These are phyloP conservation scores for Phytopythium montanum DNA, from an alignment of 352 stramenopile genomes.

Conservation along the genomic window DNA sequence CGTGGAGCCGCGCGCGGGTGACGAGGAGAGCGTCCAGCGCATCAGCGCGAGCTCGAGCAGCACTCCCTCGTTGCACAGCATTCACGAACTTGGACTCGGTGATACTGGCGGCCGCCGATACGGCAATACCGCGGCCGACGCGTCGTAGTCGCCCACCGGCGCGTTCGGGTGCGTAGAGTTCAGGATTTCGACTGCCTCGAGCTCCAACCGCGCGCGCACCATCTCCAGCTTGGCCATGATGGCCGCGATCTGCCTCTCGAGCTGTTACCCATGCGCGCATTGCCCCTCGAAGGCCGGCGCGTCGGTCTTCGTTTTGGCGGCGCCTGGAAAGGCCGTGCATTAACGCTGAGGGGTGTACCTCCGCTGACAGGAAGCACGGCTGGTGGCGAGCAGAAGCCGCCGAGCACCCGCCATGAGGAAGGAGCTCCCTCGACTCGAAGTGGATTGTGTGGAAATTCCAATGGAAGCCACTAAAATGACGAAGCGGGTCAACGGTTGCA, in stretches of 20 bases:
- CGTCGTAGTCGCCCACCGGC: conserved; percentile 50
- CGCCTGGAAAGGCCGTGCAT: no score
- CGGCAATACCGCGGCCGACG: conserved; percentile 46
- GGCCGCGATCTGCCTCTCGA: conserved; percentile 51
- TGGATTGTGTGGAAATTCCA: no score
- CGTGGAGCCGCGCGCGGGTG: conserved; percentile 67
- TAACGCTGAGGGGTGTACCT: no score
- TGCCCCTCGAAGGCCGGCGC: conserved; percentile 33
- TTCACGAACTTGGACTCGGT: conserved; percentile 83
- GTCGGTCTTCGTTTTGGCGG: conserved; percentile 28
- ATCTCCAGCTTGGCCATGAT: conserved; percentile 36
- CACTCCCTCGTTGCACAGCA: conserved; percentile 82
- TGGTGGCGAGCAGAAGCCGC: no score
- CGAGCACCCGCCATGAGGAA: no score
- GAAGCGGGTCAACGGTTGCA: no score
- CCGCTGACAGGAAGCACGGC: no score
- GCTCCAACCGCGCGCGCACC: conserved; percentile 48
- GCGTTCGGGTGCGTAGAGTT: conserved; percentile 76
- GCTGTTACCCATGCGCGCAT: conserved; percentile 35
- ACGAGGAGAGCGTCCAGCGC: conserved; percentile 72
- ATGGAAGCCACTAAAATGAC: no score
- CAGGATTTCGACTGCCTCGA: conserved; percentile 70
- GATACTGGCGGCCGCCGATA: conserved; percentile 56
- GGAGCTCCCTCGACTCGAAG: no score
- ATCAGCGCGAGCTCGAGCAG: conserved; percentile 87